These are phyloP conservation scores for Termitomyces titanicus DNA, from an alignment of 768 basidiomycete genomes.

Conservation along the genomic window DNA sequence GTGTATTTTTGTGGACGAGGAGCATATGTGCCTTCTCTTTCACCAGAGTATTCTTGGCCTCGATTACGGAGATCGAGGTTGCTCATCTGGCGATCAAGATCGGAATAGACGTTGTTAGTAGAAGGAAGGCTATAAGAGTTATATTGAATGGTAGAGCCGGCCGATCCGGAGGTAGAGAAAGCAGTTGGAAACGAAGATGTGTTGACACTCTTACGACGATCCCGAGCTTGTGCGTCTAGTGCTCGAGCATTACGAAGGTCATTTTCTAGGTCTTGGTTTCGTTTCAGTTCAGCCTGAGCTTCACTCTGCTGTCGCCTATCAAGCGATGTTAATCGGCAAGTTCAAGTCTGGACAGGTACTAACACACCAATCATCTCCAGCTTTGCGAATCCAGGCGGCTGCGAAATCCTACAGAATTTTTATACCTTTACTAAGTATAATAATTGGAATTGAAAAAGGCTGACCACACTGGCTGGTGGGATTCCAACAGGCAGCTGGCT, in stretches of 20 bases:
- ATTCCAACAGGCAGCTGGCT: constrained; percentile 57
- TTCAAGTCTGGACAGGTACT: neutral
- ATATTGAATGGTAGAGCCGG: constrained; percentile 21
- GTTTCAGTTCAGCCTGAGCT: constrained; percentile 34
- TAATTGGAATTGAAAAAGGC: constrained; percentile 17
- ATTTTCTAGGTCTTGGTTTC: constrained; percentile 52
- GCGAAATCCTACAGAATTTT: constrained; percentile 46
- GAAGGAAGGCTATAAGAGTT: constrained; percentile 20
- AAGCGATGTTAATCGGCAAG: constrained; percentile 1
- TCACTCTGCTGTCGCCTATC: constrained; percentile 38
- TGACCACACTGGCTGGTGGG: constrained; percentile 53
- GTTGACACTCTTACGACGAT: constrained; percentile 55
- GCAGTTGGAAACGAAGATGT: constrained; percentile 24
- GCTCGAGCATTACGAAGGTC: constrained; percentile 59
- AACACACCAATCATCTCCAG: constrained; percentile 43
- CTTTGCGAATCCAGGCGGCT: constrained; percentile 50
- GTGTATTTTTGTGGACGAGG: constrained; percentile 45
- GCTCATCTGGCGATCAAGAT: constrained; percentile 38
- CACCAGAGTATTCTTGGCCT: constrained; percentile 24
- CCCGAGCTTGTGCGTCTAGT: constrained; percentile 44
- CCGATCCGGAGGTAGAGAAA: constrained; percentile 25
- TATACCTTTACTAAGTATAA: neutral
- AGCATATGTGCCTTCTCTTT: constrained; percentile 26
- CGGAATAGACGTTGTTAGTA: constrained; percentile 24
- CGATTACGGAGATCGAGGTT: constrained; percentile 38